A percentile compares a stretch with the other conserved stretches of the same genome.
Evolutionary conservation across 225 moss, liverwort and hornwort species (phyloP).

Genomic region (Thuidium tamariscinum): DNA sequence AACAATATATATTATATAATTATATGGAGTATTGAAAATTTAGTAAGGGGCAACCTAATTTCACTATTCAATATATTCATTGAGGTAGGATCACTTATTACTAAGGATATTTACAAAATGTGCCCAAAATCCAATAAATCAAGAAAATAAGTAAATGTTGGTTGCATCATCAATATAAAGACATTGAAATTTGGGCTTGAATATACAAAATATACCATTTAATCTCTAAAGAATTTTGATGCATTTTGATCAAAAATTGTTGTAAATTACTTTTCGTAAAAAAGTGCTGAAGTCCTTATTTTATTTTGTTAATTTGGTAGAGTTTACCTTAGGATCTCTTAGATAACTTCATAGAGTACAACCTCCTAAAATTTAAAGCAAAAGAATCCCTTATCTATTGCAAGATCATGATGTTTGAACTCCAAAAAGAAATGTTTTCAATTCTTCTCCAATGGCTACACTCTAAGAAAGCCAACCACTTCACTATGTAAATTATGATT

Average conservation of each 20-base stretch:
- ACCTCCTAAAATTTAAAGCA: no score
- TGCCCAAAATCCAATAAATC: background rate
- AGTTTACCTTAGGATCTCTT: background rate
- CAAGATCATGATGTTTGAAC: background rate
- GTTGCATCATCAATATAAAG: background rate
- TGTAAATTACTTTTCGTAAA: fast-evolving
- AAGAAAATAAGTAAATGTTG: background rate
- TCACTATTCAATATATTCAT: no score
- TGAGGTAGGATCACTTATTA: no score
- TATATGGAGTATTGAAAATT: no score
- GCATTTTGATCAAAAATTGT: background rate
- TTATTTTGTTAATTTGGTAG: background rate
- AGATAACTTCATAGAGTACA: fast-evolving
- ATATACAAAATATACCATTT: background rate
- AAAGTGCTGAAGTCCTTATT: background rate
- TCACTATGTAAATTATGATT: background rate
- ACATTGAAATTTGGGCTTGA: background rate
- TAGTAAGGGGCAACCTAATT: no score
- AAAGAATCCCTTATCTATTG: no score
- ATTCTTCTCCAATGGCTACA: fast-evolving
- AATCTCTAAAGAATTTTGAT: background rate
- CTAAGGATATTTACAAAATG: background rate
- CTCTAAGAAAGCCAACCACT: fast-evolving
- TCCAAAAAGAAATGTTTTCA: background rate
- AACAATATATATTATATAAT: no score